Conservation (phyloP, 129 eudicot genomes). For the Artemisia tridentata region DNA sequence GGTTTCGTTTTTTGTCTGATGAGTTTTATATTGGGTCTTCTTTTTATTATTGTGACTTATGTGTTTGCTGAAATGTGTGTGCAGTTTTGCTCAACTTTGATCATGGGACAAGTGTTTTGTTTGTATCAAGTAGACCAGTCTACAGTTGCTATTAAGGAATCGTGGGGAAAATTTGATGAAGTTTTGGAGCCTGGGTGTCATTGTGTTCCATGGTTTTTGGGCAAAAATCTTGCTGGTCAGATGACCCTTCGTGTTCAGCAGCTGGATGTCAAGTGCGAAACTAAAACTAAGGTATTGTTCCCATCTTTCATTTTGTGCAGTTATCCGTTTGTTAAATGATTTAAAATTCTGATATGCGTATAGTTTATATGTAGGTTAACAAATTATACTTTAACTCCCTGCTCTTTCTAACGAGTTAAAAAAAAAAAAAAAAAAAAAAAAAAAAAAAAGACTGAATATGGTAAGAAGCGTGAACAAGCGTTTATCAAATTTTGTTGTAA, state of each 20-base stretch:
- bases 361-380: too few species aligned
- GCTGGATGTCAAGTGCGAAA: slow-evolving; percentile 75
- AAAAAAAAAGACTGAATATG: too few species aligned
- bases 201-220: slow-evolving; percentile 79
- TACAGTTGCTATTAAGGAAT: slow-evolving; percentile 79
- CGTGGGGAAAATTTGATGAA: slow-evolving; percentile 66
- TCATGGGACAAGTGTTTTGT: slow-evolving; percentile 63
- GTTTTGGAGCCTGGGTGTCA: slow-evolving; percentile 89
- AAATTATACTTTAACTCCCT: too few species aligned
- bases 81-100: slow-evolving; percentile 20
- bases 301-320: neutral
- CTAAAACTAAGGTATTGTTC: slow-evolving; percentile 69
- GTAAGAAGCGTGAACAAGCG: too few species aligned
- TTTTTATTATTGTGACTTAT: slow-evolving; percentile 6
- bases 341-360: too few species aligned
- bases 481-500: too few species aligned
- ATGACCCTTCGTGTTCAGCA: slow-evolving; percentile 78
- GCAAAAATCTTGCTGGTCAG: slow-evolving; percentile 68
- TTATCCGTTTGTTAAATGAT: too few species aligned
- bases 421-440: too few species aligned
- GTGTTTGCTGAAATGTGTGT: slow-evolving; percentile 21
- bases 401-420: too few species aligned
- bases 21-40: neutral
- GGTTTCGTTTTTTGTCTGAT: too few species aligned
- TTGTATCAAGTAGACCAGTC: slow-evolving; percentile 86